These are phyloP conservation scores for Nicotiana benthamiana DNA, from an alignment of 257 asterid species.

Conservation along the genomic window DNA sequence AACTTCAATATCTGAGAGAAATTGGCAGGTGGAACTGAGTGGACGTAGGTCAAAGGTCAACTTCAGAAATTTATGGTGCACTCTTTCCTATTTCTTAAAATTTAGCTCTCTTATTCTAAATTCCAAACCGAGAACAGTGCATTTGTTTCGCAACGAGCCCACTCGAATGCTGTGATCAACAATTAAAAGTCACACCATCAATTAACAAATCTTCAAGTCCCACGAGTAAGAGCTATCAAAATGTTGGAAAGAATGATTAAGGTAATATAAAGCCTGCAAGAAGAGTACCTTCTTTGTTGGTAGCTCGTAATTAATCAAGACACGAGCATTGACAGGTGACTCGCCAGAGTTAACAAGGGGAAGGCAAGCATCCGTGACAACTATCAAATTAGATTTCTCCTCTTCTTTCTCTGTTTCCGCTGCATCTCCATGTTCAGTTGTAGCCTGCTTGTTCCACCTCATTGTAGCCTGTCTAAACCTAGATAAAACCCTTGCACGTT, in stretches of 20 bases:
- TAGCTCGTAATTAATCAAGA: constrained; percentile 78
- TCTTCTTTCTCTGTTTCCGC: constrained; percentile 40
- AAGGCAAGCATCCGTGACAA: constrained; percentile 87
- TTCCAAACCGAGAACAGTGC: not conserved
- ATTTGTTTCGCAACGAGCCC: not conserved
- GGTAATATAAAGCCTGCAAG: not conserved
- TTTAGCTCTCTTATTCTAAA: not conserved
- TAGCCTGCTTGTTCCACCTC: constrained; percentile 55
- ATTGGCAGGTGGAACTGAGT: not conserved
- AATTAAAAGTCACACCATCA: not conserved
- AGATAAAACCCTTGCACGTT: constrained; percentile 50
- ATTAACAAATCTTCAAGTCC: not conserved
- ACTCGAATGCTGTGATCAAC: not conserved
- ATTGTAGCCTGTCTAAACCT: constrained; percentile 49
- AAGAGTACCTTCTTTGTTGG: constrained; percentile 65
- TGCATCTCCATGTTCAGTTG: constrained; percentile 31
- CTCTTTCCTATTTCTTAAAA: not conserved
- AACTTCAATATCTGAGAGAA: constrained; percentile 1
- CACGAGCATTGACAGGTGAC: constrained; percentile 49
- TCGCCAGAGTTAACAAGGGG: constrained; percentile 68
- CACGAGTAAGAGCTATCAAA: not conserved
- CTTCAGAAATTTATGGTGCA: not conserved
- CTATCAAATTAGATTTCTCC: constrained; percentile 53
- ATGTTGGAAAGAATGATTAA: not conserved
- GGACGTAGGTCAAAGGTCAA: not conserved